Conservation (phyloP, 116 monocot genomes). For the Phalaenopsis hybrid region DNA sequence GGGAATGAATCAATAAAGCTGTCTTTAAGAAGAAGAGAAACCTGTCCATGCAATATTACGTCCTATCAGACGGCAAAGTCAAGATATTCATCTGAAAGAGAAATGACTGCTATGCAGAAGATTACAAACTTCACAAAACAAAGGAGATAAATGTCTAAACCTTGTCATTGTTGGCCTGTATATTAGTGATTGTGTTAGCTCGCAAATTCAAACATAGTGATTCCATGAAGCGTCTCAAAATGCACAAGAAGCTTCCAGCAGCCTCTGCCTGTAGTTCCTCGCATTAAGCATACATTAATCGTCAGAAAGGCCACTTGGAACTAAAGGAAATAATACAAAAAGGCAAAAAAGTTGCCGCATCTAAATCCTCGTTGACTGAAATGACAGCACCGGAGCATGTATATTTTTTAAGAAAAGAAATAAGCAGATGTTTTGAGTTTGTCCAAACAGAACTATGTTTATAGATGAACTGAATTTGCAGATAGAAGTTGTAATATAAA, state of each 20-base stretch:
- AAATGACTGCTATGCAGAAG: background rate
- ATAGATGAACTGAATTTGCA: background rate
- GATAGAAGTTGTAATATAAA: background rate
- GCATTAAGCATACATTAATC: background rate
- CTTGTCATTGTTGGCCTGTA: slow-evolving; percentile 85
- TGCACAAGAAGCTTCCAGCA: slow-evolving; percentile 61
- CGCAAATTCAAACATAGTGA: slow-evolving; percentile 79
- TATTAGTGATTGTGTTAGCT: slow-evolving; percentile 74
- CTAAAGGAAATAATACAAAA: background rate
- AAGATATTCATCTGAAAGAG: background rate
- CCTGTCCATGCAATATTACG: slow-evolving; percentile 29
- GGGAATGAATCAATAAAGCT: slow-evolving; percentile 93
- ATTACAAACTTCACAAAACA: slow-evolving; percentile 2
- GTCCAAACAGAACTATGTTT: background rate
- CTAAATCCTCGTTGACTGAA: too few species aligned
- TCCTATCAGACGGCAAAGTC: background rate
- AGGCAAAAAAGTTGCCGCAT: too few species aligned
- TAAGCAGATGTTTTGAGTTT: background rate
- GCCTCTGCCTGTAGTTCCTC: slow-evolving; percentile 63
- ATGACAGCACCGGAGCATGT: background rate
- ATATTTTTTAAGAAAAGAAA: background rate
- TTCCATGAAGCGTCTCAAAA: slow-evolving; percentile 66
- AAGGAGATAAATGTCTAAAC: slow-evolving; percentile 23
- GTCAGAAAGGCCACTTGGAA: background rate
- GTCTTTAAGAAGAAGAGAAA: slow-evolving; percentile 89